Conservation (phyloP, 441 rosid species). For the Viola pubescens region DNA sequence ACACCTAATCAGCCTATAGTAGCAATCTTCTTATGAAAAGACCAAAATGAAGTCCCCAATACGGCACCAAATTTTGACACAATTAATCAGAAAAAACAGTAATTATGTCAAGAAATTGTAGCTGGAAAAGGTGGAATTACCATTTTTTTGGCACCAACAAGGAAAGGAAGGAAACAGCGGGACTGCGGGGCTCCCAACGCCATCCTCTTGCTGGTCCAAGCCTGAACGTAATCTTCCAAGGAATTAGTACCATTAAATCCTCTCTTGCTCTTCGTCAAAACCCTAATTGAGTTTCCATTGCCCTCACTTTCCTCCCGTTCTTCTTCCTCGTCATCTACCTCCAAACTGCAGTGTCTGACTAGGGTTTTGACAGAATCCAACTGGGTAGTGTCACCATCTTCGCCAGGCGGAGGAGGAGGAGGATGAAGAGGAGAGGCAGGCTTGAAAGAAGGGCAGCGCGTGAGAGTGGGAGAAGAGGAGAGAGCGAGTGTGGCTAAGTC, state of each 20-base stretch:
- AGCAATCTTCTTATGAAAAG: background rate
- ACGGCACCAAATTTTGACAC: background rate
- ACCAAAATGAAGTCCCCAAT: no score
- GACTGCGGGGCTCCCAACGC: slow-evolving; percentile 18
- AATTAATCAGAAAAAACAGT: background rate
- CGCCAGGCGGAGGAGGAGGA: background rate
- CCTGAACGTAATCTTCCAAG: slow-evolving; percentile 39
- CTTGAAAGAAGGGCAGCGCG: slow-evolving; percentile 33
- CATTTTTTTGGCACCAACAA: slow-evolving; percentile 17
- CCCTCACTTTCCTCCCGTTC: slow-evolving; percentile 15
- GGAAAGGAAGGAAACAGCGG: slow-evolving; percentile 24
- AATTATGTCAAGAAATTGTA: no score
- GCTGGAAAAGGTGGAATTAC: slow-evolving; percentile 1
- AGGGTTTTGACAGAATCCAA: slow-evolving; percentile 22
- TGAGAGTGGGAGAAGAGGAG: slow-evolving; percentile 32
- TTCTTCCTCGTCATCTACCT: no score
- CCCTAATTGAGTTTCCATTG: slow-evolving; percentile 20
- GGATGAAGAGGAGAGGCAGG: slow-evolving; percentile 19
- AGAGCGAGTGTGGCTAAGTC: slow-evolving; percentile 46
- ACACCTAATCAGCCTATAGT: background rate
- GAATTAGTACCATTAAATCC: slow-evolving; percentile 17
- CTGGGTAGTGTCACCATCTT: background rate
- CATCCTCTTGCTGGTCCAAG: slow-evolving; percentile 30
- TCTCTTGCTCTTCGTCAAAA: slow-evolving; percentile 27
- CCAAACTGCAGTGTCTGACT: slow-evolving; percentile 18